Percentiles rank a stretch among this genome's conserved stretches.
Evolutionary conservation across 2,329 filamentous ascomycete species (phyloP).

Genomic region (Zarea fungicola): DNA sequence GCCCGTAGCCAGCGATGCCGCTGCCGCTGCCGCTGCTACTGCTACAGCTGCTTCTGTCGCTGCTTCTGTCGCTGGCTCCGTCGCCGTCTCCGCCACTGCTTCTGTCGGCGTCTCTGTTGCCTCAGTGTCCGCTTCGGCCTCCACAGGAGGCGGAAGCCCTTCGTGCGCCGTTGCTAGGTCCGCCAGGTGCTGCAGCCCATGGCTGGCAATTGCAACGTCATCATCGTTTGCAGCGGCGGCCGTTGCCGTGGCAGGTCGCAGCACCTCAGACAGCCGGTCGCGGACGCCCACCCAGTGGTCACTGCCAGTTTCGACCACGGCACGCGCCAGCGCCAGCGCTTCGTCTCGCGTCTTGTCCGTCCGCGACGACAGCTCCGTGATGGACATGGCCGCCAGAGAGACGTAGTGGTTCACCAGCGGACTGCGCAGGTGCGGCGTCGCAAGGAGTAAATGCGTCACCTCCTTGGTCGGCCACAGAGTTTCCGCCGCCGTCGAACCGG

Average conservation of each 20-base stretch:
- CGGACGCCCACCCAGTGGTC: slow-evolving; percentile 53
- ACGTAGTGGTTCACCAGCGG: slow-evolving; percentile 65
- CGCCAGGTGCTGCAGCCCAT: slow-evolving; percentile 56
- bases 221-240: neutral
- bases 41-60: slow-evolving; percentile 28
- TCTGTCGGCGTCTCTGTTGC: neutral
- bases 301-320: slow-evolving; percentile 48
- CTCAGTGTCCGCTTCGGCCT: slow-evolving; percentile 18
- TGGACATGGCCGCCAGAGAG: slow-evolving; percentile 52
- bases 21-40: slow-evolving; percentile 24
- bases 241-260: slow-evolving; percentile 31
- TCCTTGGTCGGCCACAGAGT: slow-evolving; percentile 57
- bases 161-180: slow-evolving; percentile 47
- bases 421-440: slow-evolving; percentile 49
- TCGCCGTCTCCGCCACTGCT: neutral
- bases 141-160: slow-evolving; percentile 23
- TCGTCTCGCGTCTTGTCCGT: slow-evolving; percentile 52
- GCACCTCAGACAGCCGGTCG: slow-evolving; percentile 34
- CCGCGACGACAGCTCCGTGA: slow-evolving; percentile 53
- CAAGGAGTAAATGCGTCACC: slow-evolving; percentile 52
- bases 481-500: slow-evolving; percentile 49
- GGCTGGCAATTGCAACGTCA: slow-evolving; percentile 38
- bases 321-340: slow-evolving; percentile 49
- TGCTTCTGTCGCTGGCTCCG: slow-evolving; percentile 17
- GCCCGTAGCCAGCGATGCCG: slow-evolving; percentile 29